Conservation (phyloP, 2,329 filamentous ascomycete genomes). For the Aureobasidium uvarum region DNA sequence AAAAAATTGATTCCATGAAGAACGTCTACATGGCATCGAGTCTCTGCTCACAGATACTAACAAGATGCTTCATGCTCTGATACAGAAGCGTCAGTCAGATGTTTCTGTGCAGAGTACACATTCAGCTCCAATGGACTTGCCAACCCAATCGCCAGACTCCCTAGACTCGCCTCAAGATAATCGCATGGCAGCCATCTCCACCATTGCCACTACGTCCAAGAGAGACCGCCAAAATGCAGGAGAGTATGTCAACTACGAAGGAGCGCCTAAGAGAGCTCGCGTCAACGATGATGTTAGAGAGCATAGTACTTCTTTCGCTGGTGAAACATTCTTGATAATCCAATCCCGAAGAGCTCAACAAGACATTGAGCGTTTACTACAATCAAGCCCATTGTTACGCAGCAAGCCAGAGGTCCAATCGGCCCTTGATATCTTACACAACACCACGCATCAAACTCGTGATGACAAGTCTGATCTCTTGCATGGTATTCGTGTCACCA, state of each 20-base stretch:
- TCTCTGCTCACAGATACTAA: not conserved
- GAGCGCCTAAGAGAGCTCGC: not conserved
- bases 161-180: no score
- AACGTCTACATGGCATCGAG: not conserved
- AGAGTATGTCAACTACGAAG: not conserved
- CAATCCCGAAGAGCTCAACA: not conserved
- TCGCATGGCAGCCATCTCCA: no score
- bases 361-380: not conserved
- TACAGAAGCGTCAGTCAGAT: not conserved
- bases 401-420: not conserved
- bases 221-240: not conserved
- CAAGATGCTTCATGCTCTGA: not conserved
- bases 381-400: not conserved
- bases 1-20: constrained; percentile 4
- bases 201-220: not conserved
- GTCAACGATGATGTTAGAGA: not conserved
- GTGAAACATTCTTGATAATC: not conserved
- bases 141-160: no score
- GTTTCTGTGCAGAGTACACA: not conserved
- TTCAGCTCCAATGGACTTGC: not conserved
- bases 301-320: not conserved
- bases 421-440: not conserved
- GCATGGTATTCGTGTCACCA: no score
- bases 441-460: not conserved
- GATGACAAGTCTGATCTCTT: not conserved